Base-by-base conservation (phyloP, 129 eudicot species). In the Mikania micrantha region DNA sequence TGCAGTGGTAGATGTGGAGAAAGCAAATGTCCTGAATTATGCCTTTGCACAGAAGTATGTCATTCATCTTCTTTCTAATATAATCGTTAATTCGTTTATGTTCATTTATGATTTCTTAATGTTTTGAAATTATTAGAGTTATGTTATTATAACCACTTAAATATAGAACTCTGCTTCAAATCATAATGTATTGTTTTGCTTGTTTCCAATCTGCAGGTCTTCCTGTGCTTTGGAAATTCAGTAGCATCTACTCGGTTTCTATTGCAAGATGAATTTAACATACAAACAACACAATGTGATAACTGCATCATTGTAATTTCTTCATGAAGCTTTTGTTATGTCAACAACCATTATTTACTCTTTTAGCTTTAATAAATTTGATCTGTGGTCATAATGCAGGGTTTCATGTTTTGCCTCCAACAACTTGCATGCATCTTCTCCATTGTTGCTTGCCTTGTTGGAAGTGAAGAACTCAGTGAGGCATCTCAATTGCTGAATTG, bases 1-100 rank as follows among this genome's bases (percentile, higher is more conserved):
- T 94, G 99, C 66, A 94, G 99, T 81, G 99, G 99, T 35, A 81
- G 97, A 57, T 94, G 99, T 81, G 96, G 96, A 45, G 99, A 89
- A 82, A 89, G 92, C 45, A 74, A 78, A 59, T 93, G 98, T 78
- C 98, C 98, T 56, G 95, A 93, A 48, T 72, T 88, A 41, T 93
- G 98, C 78, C 98, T 93, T 75, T 81, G 85, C 54, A 88, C 96
- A 19, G 98, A 93, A 96, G 98, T 92, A 82, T 32, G 16, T 54
- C 9, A 24, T 7, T 48, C 24, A 8, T n/a, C 53, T 6, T 48
- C 54, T 47, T 47, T 17, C 31, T 52, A 21, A 11, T 48, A 48
- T 48, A 7, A 19, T 48, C n/a, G n/a, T n/a, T n/a, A n/a, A n/a
- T n/a, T n/a, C n/a, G n/a, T n/a, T n/a, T n/a, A n/a, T n/a, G n/a